Percentiles rank a stretch among this genome's conserved stretches.
phyloP scores from a whole-genome alignment of 2,329 filamentous ascomycete species.

The Didymella sp. region DNA sequence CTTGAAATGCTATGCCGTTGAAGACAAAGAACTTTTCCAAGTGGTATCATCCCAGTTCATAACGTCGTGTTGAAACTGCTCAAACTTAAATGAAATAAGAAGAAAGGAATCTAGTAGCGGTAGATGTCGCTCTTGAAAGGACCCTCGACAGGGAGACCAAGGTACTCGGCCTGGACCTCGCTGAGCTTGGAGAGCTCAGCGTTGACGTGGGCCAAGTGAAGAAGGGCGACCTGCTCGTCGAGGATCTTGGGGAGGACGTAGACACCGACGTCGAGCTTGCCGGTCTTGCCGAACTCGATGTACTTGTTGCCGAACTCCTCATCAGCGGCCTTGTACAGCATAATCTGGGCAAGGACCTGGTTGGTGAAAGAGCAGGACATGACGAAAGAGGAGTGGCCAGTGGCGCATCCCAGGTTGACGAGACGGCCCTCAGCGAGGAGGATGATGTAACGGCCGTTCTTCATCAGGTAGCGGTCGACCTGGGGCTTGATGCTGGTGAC shows the following conservation, averaged over 20 bases:
- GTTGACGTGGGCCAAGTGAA: slow-evolving; percentile 93
- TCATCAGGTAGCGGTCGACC: slow-evolving; percentile 97
- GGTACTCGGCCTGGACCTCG: slow-evolving; percentile 90
- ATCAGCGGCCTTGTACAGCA: slow-evolving; percentile 93
- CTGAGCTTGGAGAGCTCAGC: slow-evolving; percentile 90
- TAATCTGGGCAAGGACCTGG: slow-evolving; percentile 99
- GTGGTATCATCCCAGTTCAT: slow-evolving; percentile 65
- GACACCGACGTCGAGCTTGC: slow-evolving; percentile 89
- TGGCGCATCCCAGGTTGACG: slow-evolving; percentile 99
- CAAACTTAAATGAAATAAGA: slow-evolving; percentile 27
- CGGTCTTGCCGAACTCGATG: slow-evolving; percentile 90
- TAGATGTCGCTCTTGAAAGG: slow-evolving; percentile 97
- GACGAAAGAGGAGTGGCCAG: slow-evolving; percentile 98
- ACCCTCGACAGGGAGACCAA: slow-evolving; percentile 82
- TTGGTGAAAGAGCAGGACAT: slow-evolving; percentile 99
- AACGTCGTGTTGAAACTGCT: slow-evolving; percentile 63
- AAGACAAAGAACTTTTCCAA: slow-evolving; percentile 63
- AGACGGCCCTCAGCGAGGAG: slow-evolving; percentile 98
- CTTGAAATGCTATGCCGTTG: slow-evolving; percentile 63
- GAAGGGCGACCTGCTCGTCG: slow-evolving; percentile 95
- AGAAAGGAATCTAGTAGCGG: slow-evolving; percentile 52
- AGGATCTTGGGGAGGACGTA: slow-evolving; percentile 98
- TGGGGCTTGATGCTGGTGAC: slow-evolving; percentile 99
- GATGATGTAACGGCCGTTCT: slow-evolving; percentile 94
- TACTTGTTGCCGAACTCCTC: slow-evolving; percentile 90